Evolutionary conservation across 139 green algal genomes (phyloP), one percentile per base, ranked within the genome.

Genomic region (Pseudopediastrum boryanum): DNA sequence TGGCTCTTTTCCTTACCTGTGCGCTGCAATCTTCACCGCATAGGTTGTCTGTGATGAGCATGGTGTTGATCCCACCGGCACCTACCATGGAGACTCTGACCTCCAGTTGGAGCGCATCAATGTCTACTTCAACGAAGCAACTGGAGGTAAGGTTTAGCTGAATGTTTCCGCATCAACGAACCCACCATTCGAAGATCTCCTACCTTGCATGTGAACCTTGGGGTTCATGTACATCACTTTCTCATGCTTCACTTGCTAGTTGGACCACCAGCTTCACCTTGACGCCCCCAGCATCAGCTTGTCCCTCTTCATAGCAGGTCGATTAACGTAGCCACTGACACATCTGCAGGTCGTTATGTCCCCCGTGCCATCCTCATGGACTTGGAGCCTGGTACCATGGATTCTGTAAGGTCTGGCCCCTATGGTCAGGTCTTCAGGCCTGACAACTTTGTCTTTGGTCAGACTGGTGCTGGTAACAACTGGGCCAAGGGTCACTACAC

Each of bases 401-500:
- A 98, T 87, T 92, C 85, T 61, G 93, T 98, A 13, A 90, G 95
- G 65, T 94, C 91, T 4, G 94, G 95, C 16, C 94, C 95, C 25
- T 98, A 93, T 68, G 94, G 94, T 64, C 89, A 98, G 88, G 94
- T 98, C 70, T 97, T 97, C 84, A 84, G 92, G 65, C 93, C 92
- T 13, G 93, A 97, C 84, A 96, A 97, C 91, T 95, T 97, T 74
- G 89, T 96, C 7, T 95, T 95, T 75, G 93, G 93, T 38, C 92
- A 97, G 87, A 97, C 89, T 54, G 96, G 96, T 29, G 96, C 96
- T n/a, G 96, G 96, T 48, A 99, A 99, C 91, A 99, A 99, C 93
- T 99, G 96, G 96, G 96, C 96, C 75, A 99, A 99, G 88, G 96
- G 96, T 29, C 96, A 99, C 90, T 99, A 99, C 93, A 99, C 96